phyloP scores from a whole-genome alignment of 441 rosid genomes.

The Theobroma grandiflorum region DNA sequence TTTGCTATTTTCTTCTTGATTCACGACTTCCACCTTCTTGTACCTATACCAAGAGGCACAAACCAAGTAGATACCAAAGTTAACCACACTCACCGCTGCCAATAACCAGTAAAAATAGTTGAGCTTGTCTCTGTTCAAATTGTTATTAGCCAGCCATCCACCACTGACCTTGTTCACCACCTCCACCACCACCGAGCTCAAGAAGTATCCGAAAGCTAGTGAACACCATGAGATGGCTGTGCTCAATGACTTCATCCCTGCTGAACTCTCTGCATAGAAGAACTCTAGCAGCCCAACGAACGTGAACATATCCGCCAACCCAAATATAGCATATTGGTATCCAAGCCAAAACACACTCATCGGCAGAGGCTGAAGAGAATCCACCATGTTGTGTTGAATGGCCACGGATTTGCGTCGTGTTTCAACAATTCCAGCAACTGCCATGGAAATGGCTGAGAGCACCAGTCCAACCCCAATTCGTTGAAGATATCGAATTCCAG shows the following conservation, averaged over 20 bases:
- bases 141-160: slow-evolving; percentile 68
- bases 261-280: slow-evolving; percentile 66
- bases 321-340: slow-evolving; percentile 59
- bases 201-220: slow-evolving; percentile 60
- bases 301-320: slow-evolving; percentile 70
- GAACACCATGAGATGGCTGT: slow-evolving; percentile 71
- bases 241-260: slow-evolving; percentile 67
- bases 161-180: slow-evolving; percentile 60
- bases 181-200: slow-evolving; percentile 59
- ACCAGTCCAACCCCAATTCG: slow-evolving; percentile 61
- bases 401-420: slow-evolving; percentile 56
- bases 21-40: slow-evolving; percentile 43
- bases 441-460: slow-evolving; percentile 67
- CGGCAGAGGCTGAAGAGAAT: slow-evolving; percentile 56
- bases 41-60: slow-evolving; percentile 75
- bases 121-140: slow-evolving; percentile 62
- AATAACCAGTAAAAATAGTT: slow-evolving; percentile 67
- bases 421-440: slow-evolving; percentile 60
- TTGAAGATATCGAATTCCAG: slow-evolving; percentile 65
- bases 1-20: slow-evolving; percentile 20
- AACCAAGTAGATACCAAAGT: slow-evolving; percentile 54
- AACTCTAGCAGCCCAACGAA: slow-evolving; percentile 68
- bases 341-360: slow-evolving; percentile 72
- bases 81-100: slow-evolving; percentile 52
- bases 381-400: slow-evolving; percentile 53